Evolutionary conservation across 495 filamentous ascomycete genomes (phyloP), one percentile per base, ranked within the genome.

Genomic region (Astrothelium subdiscretum): DNA sequence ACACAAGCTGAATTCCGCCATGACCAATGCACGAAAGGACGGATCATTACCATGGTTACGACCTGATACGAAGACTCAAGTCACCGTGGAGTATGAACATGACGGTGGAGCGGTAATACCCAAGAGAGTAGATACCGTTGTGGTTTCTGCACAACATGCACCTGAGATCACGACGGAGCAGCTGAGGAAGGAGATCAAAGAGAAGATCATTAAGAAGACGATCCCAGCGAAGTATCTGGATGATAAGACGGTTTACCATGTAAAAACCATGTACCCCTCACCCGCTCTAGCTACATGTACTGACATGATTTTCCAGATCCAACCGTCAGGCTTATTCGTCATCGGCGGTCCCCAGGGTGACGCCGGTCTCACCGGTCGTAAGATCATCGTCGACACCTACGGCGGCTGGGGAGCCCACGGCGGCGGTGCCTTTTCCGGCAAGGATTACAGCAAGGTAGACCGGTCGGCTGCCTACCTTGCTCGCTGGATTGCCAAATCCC

Each of bases 311-410:
- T 26, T 22, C 57, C 65, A 90, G 87, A 87, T 98, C 71, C 94
- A 98, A 87, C 94, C 94, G 70, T 96, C 92, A 40, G 94, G 94
- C 66, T 88, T 90, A 63, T 98, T 98, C 85, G 90, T 97, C 81
- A 98, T 98, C 68, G 94, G 94, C 80, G 94, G 94, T 71, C 94
- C 94, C 65, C 94, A 98, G 82, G 94, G 94, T 84, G 94, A 98
- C 72, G 94, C 94, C 71, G 94, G 94, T 84, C 84, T 98, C 59
- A 98, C 94, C 66, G 94, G 94, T 76, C 92, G 94, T 75, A 98
- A 98, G 85, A 98, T 98, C 84, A 98, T 98, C 72, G 94, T 98
- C 74, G 94, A 98, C 79, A 97, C 94, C 77, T 98, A 98, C 81
- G 94, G 94, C 81, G 94, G 94, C 71, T 98, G 94, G 94, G 94